Evolutionary conservation across 345 rosid species (phyloP).

Genomic region (Dipteronia dyeriana): DNA sequence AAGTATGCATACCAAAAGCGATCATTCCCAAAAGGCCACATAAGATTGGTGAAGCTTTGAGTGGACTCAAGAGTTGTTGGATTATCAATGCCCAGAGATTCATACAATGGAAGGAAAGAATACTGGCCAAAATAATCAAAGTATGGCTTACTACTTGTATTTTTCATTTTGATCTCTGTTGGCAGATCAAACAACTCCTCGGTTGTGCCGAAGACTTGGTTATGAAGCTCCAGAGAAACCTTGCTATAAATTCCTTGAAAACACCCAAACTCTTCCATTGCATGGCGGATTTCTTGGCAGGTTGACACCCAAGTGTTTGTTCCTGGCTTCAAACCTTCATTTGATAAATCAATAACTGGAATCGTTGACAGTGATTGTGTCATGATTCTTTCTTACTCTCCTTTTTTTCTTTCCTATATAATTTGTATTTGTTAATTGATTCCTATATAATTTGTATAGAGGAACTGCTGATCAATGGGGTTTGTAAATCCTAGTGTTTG

Average conservation of each 20-base stretch:
- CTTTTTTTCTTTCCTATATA: neutral
- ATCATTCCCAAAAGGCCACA: conserved; percentile 49
- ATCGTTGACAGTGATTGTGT: conserved; percentile 18
- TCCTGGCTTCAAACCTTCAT: conserved; percentile 27
- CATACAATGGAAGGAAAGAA: conserved; percentile 33
- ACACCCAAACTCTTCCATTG: conserved; percentile 31
- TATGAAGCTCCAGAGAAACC: conserved; percentile 24
- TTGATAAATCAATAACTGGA: conserved; percentile 36
- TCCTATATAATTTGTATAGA: neutral
- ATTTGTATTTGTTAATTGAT: neutral
- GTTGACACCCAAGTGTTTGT: conserved; percentile 28
- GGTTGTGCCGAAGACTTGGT: conserved; percentile 7
- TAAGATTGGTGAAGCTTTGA: conserved; percentile 35
- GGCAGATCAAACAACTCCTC: conserved; percentile 42
- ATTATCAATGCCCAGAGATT: conserved; percentile 40
- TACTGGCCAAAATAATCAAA: conserved; percentile 42
- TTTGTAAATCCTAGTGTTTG: no score
- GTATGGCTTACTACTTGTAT: conserved; percentile 32
- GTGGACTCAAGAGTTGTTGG: conserved; percentile 28
- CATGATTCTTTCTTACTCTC: conserved; percentile 18
- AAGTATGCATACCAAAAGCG: conserved; percentile 30
- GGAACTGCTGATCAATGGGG: no score
- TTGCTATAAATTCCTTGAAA: conserved; percentile 27
- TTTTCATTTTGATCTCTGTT: conserved; percentile 34
- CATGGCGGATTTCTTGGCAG: conserved; percentile 19